Evolutionary conservation across 2,329 filamentous ascomycete genomes (phyloP).

Genomic region (Penicillium hordei): DNA sequence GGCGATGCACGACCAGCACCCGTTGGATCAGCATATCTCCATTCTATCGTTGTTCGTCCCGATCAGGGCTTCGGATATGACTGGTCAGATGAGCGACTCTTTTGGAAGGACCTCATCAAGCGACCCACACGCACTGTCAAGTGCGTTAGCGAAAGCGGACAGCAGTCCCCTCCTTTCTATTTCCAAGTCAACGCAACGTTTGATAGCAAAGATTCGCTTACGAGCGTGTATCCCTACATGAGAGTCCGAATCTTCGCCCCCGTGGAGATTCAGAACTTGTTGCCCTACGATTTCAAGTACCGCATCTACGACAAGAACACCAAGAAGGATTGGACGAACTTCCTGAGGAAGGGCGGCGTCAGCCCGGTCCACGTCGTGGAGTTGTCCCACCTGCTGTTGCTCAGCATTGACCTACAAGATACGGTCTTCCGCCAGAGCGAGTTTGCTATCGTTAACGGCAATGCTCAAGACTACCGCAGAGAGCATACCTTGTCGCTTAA

Average conservation of each 20-base stretch:
- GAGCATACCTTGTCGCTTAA: constrained; percentile 79
- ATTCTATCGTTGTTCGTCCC: constrained; percentile 81
- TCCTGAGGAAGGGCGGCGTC: constrained; percentile 90
- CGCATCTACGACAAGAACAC: constrained; percentile 98
- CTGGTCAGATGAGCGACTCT: constrained; percentile 86
- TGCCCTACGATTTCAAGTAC: constrained; percentile 99
- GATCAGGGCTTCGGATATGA: constrained; percentile 96
- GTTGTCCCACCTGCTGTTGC: constrained; percentile 83
- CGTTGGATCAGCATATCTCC: constrained; percentile 86
- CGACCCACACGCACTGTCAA: constrained; percentile 81
- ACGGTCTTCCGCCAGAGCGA: constrained; percentile 93
- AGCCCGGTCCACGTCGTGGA: constrained; percentile 98
- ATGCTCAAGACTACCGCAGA: constrained; percentile 79
- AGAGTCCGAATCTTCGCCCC: constrained; percentile 86
- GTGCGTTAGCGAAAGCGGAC: constrained; percentile 81
- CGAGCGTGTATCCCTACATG: constrained; percentile 91
- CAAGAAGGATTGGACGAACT: constrained; percentile 98
- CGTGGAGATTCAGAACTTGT: constrained; percentile 86
- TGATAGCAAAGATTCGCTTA: constrained; percentile 79
- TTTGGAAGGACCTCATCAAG: constrained; percentile 89
- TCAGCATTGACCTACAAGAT: constrained; percentile 96
- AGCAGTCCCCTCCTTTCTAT: constrained; percentile 79
- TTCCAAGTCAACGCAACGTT: constrained; percentile 91
- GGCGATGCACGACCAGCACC: constrained; percentile 87
- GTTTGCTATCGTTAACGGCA: constrained; percentile 95